Percentiles rank a stretch among this genome's conserved stretches.
These are phyloP conservation scores for Nothophaeocryptopus gaeumannii DNA, from an alignment of 2,329 filamentous ascomycete species.

Conservation along the genomic window DNA sequence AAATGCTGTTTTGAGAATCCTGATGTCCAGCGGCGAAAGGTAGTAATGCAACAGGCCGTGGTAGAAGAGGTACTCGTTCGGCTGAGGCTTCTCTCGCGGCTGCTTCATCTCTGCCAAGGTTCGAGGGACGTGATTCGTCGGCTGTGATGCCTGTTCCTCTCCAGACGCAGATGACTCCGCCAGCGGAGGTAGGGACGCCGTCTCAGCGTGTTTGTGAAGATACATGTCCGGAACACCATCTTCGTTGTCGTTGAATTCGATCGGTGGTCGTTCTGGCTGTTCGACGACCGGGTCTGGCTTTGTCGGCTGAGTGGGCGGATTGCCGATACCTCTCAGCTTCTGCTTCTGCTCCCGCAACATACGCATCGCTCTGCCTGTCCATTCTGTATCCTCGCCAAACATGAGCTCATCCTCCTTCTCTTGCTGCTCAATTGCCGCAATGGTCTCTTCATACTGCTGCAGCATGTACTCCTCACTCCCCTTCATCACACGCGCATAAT, in stretches of 20 bases:
- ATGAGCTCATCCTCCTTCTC: slow-evolving; percentile 86
- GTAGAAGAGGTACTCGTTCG: slow-evolving; percentile 77
- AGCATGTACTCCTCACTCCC: slow-evolving; percentile 85
- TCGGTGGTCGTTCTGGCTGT: slow-evolving; percentile 40
- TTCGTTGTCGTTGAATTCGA: slow-evolving; percentile 47
- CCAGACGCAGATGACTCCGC: slow-evolving; percentile 24
- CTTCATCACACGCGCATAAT: slow-evolving; percentile 95
- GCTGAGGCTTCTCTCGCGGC: slow-evolving; percentile 44
- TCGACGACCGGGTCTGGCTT: slow-evolving; percentile 41
- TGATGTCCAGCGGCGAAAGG: slow-evolving; percentile 83
- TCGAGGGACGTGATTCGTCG: slow-evolving; percentile 32
- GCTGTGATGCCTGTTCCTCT: slow-evolving; percentile 22
- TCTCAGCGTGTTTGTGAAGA: slow-evolving; percentile 26
- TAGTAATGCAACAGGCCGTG: slow-evolving; percentile 84
- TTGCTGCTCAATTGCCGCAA: slow-evolving; percentile 69
- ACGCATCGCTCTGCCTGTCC: slow-evolving; percentile 79
- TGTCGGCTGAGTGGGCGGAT: slow-evolving; percentile 55
- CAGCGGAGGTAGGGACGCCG: slow-evolving; percentile 3
- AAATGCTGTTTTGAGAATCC: slow-evolving; percentile 86
- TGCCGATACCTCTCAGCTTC: slow-evolving; percentile 65
- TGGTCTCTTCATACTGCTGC: slow-evolving; percentile 75
- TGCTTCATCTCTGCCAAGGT: slow-evolving; percentile 47
- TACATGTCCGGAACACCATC: slow-evolving; percentile 54
- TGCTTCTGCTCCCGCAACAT: slow-evolving; percentile 74
- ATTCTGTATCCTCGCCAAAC: slow-evolving; percentile 90